Evolutionary conservation across 2,329 filamentous ascomycete species (phyloP).

Genomic region (Bipolaris victoriae): DNA sequence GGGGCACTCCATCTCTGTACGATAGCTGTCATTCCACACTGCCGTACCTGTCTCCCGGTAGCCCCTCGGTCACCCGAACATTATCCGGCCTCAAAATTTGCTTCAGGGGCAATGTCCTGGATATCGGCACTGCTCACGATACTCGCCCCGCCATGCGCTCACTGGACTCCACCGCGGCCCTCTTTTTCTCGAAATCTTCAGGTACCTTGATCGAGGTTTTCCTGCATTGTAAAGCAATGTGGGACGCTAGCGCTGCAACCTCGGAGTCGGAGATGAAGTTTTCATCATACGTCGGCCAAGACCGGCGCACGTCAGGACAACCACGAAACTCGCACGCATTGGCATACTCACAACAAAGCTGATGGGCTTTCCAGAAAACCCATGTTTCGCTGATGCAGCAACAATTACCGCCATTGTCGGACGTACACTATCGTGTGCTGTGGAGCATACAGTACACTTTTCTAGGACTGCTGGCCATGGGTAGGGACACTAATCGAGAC

Average conservation of each 20-base stretch:
- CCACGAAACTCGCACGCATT: not conserved
- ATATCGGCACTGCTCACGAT: constrained; percentile 12
- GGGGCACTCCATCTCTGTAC: constrained; percentile 9
- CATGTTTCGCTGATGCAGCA: not conserved
- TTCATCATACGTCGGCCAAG: constrained; percentile 26
- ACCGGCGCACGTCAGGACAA: constrained; percentile 21
- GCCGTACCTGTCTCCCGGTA: constrained; percentile 8
- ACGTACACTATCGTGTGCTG: not conserved
- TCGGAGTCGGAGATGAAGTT: constrained; percentile 26
- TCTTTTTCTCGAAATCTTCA: constrained; percentile 29
- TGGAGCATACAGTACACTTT: not conserved
- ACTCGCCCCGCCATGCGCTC: constrained; percentile 11
- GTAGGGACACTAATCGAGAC: constrained; percentile 2
- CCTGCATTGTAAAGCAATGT: constrained; percentile 15
- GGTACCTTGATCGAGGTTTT: constrained; percentile 23
- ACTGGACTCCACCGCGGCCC: constrained; percentile 27
- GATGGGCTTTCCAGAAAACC: not conserved
- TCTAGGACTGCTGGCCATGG: not conserved
- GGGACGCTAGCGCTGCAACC: constrained; percentile 34
- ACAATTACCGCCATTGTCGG: not conserved
- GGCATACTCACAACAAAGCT: not conserved
- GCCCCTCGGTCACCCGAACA: constrained; percentile 17
- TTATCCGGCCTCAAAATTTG: constrained; percentile 20
- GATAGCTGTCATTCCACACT: constrained; percentile 8
- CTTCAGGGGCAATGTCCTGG: constrained; percentile 5